phyloP scores from a whole-genome alignment of 2,329 filamentous ascomycete genomes.

The Penicillium sp. region DNA sequence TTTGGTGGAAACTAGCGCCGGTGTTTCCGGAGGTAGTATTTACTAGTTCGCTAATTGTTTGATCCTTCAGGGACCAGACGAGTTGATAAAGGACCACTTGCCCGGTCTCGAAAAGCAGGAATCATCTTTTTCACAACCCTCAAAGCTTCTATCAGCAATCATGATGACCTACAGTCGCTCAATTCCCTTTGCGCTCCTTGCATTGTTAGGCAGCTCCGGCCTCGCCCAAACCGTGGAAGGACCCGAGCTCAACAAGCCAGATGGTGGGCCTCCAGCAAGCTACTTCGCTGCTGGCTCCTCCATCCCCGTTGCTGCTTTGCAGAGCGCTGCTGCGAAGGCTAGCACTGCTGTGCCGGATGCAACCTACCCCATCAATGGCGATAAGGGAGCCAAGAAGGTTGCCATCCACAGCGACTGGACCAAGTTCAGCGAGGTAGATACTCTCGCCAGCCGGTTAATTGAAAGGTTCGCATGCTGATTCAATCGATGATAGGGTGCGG shows the following conservation, averaged over 20 bases:
- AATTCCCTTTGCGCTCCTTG: conserved; percentile 3
- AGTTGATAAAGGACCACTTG: neutral
- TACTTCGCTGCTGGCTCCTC: conserved; percentile 29
- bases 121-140: neutral
- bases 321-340: conserved; percentile 26
- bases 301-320: conserved; percentile 26
- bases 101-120: neutral
- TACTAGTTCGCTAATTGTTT: neutral
- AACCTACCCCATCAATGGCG: conserved; percentile 27
- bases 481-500: conserved; percentile 23
- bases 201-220: conserved; percentile 2
- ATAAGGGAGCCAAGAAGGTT: conserved; percentile 18
- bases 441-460: neutral
- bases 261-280: conserved; percentile 25
- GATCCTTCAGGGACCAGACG: neutral
- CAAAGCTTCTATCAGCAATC: neutral
- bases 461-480: neutral
- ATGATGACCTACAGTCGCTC: conserved; percentile 6
- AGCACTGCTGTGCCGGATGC: conserved; percentile 24
- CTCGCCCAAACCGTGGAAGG: conserved; percentile 22
- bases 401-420: conserved; percentile 34
- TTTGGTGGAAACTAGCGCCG: neutral
- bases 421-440: conserved; percentile 21
- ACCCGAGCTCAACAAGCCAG: conserved; percentile 23
- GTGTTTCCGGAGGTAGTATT: neutral